Percentiles rank a stretch among this genome's conserved stretches.
Evolutionary conservation across 2,329 filamentous ascomycete species (phyloP).

Genomic region (Colletotrichum camelliae): DNA sequence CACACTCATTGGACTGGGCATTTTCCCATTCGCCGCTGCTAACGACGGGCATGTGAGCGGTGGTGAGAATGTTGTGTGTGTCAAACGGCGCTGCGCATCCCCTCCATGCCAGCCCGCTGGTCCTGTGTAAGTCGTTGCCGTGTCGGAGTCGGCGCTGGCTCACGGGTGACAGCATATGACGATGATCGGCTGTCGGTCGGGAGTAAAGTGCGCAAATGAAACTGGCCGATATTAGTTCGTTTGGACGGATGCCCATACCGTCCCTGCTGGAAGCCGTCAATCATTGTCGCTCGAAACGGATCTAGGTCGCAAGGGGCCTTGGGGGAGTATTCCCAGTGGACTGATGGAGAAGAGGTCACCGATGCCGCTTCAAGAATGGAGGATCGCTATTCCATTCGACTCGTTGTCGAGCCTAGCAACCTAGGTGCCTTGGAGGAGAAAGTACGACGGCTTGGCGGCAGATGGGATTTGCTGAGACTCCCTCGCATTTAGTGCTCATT

Average conservation of each 20-base stretch:
- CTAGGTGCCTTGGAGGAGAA: background rate
- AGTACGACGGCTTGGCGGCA: background rate
- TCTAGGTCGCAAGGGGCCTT: background rate
- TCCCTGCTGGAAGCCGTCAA: slow-evolving; percentile 2
- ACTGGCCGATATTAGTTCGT: background rate
- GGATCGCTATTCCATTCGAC: background rate
- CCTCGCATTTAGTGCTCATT: background rate
- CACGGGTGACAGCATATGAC: background rate
- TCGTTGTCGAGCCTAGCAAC: background rate
- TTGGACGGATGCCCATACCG: background rate
- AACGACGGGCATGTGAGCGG: background rate
- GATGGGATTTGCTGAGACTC: background rate
- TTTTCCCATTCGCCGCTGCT: background rate
- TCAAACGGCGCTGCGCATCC: background rate
- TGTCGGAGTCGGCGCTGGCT: background rate
- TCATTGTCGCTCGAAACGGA: background rate
- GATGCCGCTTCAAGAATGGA: background rate
- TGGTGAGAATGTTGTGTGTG: background rate
- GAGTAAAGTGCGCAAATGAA: background rate
- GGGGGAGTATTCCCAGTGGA: background rate
- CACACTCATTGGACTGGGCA: background rate
- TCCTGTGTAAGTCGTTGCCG: background rate
- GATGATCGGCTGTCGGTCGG: background rate
- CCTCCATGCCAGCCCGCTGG: background rate
- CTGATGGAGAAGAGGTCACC: background rate